These are phyloP conservation scores for Favolaschia claudopus DNA, from an alignment of 768 basidiomycete species.

Conservation along the genomic window DNA sequence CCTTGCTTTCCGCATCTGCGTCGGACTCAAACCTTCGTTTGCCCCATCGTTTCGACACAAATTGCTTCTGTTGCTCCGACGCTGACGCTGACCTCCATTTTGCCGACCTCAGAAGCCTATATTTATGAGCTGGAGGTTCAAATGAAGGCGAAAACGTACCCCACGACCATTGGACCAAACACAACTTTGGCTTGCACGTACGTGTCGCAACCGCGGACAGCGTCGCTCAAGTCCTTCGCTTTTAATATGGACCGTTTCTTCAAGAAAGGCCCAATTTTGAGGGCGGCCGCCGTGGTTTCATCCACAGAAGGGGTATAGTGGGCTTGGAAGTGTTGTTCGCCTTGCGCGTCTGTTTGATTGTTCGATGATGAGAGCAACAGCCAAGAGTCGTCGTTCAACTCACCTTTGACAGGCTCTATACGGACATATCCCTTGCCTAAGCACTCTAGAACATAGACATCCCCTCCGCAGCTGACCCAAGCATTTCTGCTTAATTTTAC, in stretches of 20 bases:
- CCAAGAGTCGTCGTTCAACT: constrained; percentile 12
- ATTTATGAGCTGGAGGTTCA: neutral
- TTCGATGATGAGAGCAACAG: neutral
- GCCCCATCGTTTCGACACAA: constrained; percentile 62
- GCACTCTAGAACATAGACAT: constrained; percentile 77
- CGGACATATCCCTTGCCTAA: constrained; percentile 74
- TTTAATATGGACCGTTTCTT: constrained; percentile 60
- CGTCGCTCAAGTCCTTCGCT: constrained; percentile 62
- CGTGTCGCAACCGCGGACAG: constrained; percentile 74
- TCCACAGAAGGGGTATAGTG: constrained; percentile 63
- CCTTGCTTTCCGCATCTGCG: constrained; percentile 26
- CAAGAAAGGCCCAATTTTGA: constrained; percentile 62
- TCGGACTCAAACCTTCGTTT: constrained; percentile 33
- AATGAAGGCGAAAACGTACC: constrained; percentile 47
- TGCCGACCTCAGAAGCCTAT: constrained; percentile 68
- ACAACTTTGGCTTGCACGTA: constrained; percentile 66
- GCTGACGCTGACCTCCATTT: constrained; percentile 72
- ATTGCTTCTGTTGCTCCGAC: constrained; percentile 62
- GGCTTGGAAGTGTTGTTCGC: constrained; percentile 50
- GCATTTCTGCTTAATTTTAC: constrained; percentile 61
- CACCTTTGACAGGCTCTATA: constrained; percentile 54
- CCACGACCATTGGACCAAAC: constrained; percentile 52
- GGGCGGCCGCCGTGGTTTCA: constrained; percentile 47
- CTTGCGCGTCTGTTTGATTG: constrained; percentile 35
- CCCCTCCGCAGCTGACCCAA: constrained; percentile 83